Percentiles rank a stretch among this genome's conserved stretches.
phyloP scores from a whole-genome alignment of 2,329 filamentous ascomycete genomes.

The Calonectria honghensis region DNA sequence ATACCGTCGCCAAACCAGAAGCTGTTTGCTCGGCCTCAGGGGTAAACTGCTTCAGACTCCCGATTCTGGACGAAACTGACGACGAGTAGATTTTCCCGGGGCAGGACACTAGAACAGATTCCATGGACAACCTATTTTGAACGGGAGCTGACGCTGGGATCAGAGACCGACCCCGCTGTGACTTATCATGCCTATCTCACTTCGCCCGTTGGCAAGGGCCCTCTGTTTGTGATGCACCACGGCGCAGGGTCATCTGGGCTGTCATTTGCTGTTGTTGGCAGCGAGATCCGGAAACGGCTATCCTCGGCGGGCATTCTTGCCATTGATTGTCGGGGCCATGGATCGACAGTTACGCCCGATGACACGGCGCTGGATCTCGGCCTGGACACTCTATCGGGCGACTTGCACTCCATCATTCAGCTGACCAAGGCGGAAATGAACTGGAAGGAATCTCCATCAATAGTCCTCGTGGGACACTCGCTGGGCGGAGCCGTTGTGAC shows the following conservation, averaged over 20 bases:
- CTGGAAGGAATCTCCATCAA: constrained; percentile 83
- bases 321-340: constrained; percentile 91
- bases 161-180: constrained; percentile 67
- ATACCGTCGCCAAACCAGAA: constrained; percentile 85
- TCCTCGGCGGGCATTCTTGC: constrained; percentile 90
- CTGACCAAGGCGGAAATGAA: constrained; percentile 80
- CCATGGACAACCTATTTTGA: constrained; percentile 95
- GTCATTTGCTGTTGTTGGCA: constrained; percentile 89
- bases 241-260: constrained; percentile 95
- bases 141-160: constrained; percentile 85
- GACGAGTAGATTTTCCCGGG: constrained; percentile 65
- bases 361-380: constrained; percentile 76
- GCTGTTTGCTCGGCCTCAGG: constrained; percentile 82
- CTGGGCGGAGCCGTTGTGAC: constrained; percentile 94
- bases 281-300: constrained; percentile 84
- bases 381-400: constrained; percentile 82
- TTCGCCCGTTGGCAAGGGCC: constrained; percentile 83
- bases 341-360: constrained; percentile 75
- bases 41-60: constrained; percentile 66
- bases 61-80: constrained; percentile 51
- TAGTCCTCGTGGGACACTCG: constrained; percentile 92
- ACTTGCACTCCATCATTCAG: constrained; percentile 82
- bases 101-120: constrained; percentile 78
- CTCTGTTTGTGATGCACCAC: constrained; percentile 95
- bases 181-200: constrained; percentile 92